phyloP scores from a whole-genome alignment of 2,329 filamentous ascomycete species.

The Podosphaera xanthii region DNA sequence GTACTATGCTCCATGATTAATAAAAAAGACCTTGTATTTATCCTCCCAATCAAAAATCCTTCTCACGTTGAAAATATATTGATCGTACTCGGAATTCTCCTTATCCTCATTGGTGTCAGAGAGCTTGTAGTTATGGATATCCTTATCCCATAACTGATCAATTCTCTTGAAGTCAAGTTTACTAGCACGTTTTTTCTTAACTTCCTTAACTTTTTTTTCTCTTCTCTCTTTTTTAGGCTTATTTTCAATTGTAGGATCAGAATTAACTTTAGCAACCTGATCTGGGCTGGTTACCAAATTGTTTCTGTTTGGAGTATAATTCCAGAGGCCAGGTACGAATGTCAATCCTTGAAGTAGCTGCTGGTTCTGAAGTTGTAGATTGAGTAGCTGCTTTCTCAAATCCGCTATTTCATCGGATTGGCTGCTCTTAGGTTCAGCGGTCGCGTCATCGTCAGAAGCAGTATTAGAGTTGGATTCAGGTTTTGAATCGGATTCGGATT shows the following conservation, averaged over 20 bases:
- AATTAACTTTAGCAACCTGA: slow-evolving; percentile 7
- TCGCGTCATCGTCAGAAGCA: neutral
- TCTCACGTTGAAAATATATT: slow-evolving; percentile 64
- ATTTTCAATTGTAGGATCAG: slow-evolving; percentile 5
- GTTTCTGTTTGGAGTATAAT: slow-evolving; percentile 3
- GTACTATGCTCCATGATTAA: neutral
- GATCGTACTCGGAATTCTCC: slow-evolving; percentile 45
- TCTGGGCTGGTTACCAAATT: slow-evolving; percentile 7
- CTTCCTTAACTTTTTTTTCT: slow-evolving; percentile 20
- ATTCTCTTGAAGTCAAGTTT: slow-evolving; percentile 47
- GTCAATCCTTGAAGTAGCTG: slow-evolving; percentile 9
- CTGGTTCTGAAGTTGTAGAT: slow-evolving; percentile 11
- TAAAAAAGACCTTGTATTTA: slow-evolving; percentile 33
- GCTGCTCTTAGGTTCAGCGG: slow-evolving; percentile 5
- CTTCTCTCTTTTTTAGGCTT: slow-evolving; percentile 14
- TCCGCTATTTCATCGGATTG: slow-evolving; percentile 4
- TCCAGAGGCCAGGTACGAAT: slow-evolving; percentile 2
- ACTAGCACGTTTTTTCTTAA: slow-evolving; percentile 21
- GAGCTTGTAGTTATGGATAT: slow-evolving; percentile 41
- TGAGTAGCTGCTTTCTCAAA: slow-evolving; percentile 6
- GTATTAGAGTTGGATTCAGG: slow-evolving; percentile 13
- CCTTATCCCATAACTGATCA: slow-evolving; percentile 36
- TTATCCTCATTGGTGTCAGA: slow-evolving; percentile 41
- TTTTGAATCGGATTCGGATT: slow-evolving; percentile 15
- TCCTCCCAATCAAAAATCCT: slow-evolving; percentile 69